Base-by-base conservation (phyloP, 768 basidiomycete genomes). In the Epithele typhae region DNA sequence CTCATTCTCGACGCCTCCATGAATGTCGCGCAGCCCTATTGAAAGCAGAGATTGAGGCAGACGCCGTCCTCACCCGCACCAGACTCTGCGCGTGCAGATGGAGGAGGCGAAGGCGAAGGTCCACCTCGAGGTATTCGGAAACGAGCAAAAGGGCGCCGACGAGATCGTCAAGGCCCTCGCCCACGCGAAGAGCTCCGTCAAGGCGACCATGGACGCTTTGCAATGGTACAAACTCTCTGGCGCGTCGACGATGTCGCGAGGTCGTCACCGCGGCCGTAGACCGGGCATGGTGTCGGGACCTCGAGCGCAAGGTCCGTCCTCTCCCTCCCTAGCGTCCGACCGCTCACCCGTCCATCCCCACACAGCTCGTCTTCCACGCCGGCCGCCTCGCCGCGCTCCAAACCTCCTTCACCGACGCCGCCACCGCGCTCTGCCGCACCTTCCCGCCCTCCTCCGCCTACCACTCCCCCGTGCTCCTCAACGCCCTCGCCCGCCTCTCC, bases 341-440 rank as follows among this genome's bases (percentile, higher is more conserved):
- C 19, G 33, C 18, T 32, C 18, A 23, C 11, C 14, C 32, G n/a
- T n/a, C n/a, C n/a, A n/a, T n/a, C 8, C 25, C n/a, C 17, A 21
- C 32, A n/a, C 45, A 88, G 86, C 70, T 89, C 30, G 71, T 82
- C 32, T 72, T 81, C 40, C 78, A 86, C 45, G 75, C 82, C 1
- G 87, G 87, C 12, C 69, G 74, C 21, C 68, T 90, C 10, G 63
- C 73, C 10, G 62, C 57, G 8, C 57, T 74, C 11, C 84, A 83
- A 61, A 53, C 65, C 12, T 56, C 67, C 2, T 59, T 80, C 18
- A 67, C 73, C 3, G 52, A 58, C 36, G 67, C 71, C 12, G 72
- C 74, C 11, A 69, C 71, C 25, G 37, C 48, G 3, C 65, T 81
- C 15, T 57, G 77, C 17, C 56, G 64, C 12, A 63, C 61, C n/a